These are phyloP conservation scores for Aspergillus heteromorphus DNA, from an alignment of 495 filamentous ascomycete species.

Conservation along the genomic window DNA sequence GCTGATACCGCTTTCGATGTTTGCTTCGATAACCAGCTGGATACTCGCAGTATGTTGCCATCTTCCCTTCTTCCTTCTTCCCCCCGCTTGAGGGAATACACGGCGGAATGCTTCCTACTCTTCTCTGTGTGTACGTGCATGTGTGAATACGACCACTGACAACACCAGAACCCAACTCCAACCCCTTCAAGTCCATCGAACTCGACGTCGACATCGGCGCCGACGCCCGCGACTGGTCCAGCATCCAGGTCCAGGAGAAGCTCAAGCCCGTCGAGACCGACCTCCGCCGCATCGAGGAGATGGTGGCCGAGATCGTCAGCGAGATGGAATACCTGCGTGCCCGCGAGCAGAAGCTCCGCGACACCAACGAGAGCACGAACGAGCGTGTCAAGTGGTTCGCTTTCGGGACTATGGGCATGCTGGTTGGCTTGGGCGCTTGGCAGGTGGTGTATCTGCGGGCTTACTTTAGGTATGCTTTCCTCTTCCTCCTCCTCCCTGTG, in stretches of 20 bases:
- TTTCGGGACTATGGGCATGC: conserved; percentile 88
- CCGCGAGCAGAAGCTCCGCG: conserved; percentile 90
- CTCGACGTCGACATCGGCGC: conserved; percentile 98
- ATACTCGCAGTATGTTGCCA: conserved; percentile 57
- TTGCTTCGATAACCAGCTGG: conserved; percentile 86
- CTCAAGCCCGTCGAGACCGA: conserved; percentile 96
- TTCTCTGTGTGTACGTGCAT: too few species aligned
- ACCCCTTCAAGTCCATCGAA: conserved; percentile 74
- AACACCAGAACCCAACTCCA: conserved; percentile 34
- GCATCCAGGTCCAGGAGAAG: conserved; percentile 94
- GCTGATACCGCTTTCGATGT: conserved; percentile 94
- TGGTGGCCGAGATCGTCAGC: conserved; percentile 70
- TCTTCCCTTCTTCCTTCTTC: neutral
- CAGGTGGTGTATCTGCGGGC: conserved; percentile 96
- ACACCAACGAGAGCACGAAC: conserved; percentile 99
- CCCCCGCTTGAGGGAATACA: conserved; percentile 1
- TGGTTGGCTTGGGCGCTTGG: conserved; percentile 88
- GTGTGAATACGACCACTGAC: too few species aligned
- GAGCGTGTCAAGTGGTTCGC: conserved; percentile 98
- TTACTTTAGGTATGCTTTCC: conserved; percentile 72
- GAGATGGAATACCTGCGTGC: conserved; percentile 91
- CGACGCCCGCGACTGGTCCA: conserved; percentile 97
- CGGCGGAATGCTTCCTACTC: too few species aligned
- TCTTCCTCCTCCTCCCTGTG: neutral
- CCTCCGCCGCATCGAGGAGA: conserved; percentile 85